These are phyloP conservation scores for Metschnikowia proteae DNA, from an alignment of 805 yeast species.

Conservation along the genomic window DNA sequence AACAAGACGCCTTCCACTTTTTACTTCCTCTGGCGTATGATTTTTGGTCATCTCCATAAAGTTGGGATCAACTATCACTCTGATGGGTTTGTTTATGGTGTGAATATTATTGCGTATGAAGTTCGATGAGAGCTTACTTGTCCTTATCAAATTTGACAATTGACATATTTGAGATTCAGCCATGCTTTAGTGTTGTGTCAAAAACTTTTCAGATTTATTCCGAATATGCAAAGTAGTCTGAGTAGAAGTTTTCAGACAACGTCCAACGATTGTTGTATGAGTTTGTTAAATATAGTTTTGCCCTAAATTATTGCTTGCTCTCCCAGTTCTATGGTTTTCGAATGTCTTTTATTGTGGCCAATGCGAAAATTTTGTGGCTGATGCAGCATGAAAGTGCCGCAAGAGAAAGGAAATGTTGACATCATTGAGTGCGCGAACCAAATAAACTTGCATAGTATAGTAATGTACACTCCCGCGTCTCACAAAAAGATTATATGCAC, in stretches of 20 bases:
- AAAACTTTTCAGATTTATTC: background rate
- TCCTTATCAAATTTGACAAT: conserved; percentile 11
- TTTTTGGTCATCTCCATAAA: conserved; percentile 33
- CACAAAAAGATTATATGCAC: background rate
- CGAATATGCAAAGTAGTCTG: no score
- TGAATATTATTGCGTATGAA: conserved; percentile 16
- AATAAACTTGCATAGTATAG: background rate
- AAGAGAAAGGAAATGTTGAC: background rate
- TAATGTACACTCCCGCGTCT: background rate
- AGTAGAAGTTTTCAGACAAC: background rate
- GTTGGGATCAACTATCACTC: conserved; percentile 28
- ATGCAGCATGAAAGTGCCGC: conserved; percentile 1
- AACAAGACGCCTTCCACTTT: conserved; percentile 46
- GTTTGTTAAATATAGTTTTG: background rate
- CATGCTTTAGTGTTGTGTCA: background rate
- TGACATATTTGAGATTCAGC: background rate
- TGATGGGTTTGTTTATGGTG: conserved; percentile 26
- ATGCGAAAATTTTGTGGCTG: conserved; percentile 7
- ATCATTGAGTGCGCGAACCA: background rate
- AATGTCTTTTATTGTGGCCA: conserved; percentile 5
- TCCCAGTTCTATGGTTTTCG: background rate
- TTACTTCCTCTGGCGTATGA: conserved; percentile 47
- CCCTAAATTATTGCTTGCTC: background rate
- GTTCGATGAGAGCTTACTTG: conserved; percentile 17
- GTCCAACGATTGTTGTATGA: background rate